phyloP scores from a whole-genome alignment of 2,329 filamentous ascomycete species.

The Emmonsiellopsis sp. region DNA sequence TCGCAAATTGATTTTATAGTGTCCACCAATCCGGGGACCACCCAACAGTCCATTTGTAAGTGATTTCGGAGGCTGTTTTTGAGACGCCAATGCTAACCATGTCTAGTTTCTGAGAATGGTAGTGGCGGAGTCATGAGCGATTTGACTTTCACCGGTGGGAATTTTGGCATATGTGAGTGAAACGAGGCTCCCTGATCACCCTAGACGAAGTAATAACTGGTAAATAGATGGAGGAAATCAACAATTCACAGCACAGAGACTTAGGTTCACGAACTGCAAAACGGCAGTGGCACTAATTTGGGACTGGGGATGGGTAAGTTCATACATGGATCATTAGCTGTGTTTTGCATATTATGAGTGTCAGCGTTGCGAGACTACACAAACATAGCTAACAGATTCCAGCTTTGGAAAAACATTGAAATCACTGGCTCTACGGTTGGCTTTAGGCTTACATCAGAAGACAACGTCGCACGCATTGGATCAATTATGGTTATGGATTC shows the following conservation, averaged over 20 bases:
- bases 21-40: not conserved
- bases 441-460: constrained; percentile 2
- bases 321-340: not conserved
- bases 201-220: not conserved
- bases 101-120: constrained; percentile 1
- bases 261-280: not conserved
- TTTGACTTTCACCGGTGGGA: not conserved
- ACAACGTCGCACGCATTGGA: not conserved
- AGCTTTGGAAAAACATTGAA: constrained; percentile 4
- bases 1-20: constrained; percentile 1
- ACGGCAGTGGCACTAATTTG: constrained; percentile 1
- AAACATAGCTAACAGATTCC: not conserved
- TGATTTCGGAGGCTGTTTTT: not conserved
- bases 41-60: constrained; percentile 3
- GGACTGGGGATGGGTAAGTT: constrained; percentile 4
- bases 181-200: not conserved
- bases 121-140: constrained; percentile 4
- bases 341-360: not conserved
- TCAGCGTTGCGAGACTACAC: not conserved
- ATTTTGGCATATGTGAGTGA: constrained; percentile 3
- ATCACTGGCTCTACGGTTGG: constrained; percentile 1
- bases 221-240: constrained; percentile 1
- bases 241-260: constrained; percentile 1
- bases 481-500: constrained; percentile 2
- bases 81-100: not conserved